A percentile compares a stretch with the other conserved stretches of the same genome.
These are phyloP conservation scores for Phytophthora brassicae DNA, from an alignment of 352 stramenopile species.

Conservation along the genomic window DNA sequence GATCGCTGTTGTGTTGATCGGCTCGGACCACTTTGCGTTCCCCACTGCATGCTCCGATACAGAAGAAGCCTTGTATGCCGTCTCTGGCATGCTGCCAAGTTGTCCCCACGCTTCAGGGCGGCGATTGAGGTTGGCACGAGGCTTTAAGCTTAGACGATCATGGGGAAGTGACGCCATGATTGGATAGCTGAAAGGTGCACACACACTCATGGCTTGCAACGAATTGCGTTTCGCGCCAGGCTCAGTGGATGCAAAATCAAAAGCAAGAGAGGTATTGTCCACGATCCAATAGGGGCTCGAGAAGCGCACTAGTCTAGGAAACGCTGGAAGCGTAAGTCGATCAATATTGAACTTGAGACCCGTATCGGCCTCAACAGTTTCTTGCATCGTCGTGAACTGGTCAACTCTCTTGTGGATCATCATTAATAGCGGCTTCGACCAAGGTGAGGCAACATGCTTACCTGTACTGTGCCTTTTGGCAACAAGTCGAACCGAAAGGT, in stretches of 20 bases:
- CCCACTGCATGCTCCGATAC: slow-evolving; percentile 69
- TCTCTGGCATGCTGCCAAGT: slow-evolving; percentile 54
- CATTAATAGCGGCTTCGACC: slow-evolving; percentile 87
- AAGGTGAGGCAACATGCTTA: slow-evolving; percentile 45
- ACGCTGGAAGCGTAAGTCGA: slow-evolving; percentile 62
- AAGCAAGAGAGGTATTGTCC: slow-evolving; percentile 78
- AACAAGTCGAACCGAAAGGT: slow-evolving; percentile 69
- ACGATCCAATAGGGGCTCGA: slow-evolving; percentile 87
- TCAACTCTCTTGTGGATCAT: slow-evolving; percentile 74
- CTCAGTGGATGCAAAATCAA: slow-evolving; percentile 58
- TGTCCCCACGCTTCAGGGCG: slow-evolving; percentile 61
- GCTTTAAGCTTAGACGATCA: slow-evolving; percentile 75
- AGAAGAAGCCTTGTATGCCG: slow-evolving; percentile 46
- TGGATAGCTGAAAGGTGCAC: slow-evolving; percentile 59
- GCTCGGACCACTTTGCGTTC: slow-evolving; percentile 73
- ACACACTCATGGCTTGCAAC: slow-evolving; percentile 46
- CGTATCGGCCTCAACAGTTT: slow-evolving; percentile 51
- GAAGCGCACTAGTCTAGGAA: slow-evolving; percentile 79
- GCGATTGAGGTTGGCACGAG: slow-evolving; percentile 40
- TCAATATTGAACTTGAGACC: slow-evolving; percentile 75
- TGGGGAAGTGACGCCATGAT: slow-evolving; percentile 60
- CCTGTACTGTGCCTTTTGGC: slow-evolving; percentile 36
- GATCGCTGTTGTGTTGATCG: slow-evolving; percentile 84
- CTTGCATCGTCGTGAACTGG: slow-evolving; percentile 69
- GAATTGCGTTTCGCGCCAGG: slow-evolving; percentile 51